Base-by-base conservation (phyloP, 768 basidiomycete genomes). In the Thelephora aurantiotincta region DNA sequence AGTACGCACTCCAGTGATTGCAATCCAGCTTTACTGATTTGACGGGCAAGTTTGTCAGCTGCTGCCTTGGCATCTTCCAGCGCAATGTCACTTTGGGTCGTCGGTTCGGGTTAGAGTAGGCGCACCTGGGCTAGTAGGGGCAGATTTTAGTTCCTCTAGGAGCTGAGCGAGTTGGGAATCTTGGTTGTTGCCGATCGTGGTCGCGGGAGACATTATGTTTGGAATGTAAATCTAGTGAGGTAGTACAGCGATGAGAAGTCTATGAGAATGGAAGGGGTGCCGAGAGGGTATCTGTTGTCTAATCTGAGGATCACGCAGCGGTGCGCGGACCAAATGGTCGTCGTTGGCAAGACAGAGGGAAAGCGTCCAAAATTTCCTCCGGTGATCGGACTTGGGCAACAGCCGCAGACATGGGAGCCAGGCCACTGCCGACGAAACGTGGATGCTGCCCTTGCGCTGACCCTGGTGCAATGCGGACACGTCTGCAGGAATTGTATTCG, bases 31-130 rank as follows among this genome's bases (percentile, higher is more conserved):
- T 78, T 85, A 35, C 69, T 64, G 35, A 89, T 69, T 58, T 83
- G 77, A 34, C 82, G 75, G 51, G 86, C 85, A 50, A 89, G 70
- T 55, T 74, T 77, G 65, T 89, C 86, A 35, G 82, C 83, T 18
- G 87, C 86, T 45, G 74, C 83, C 64, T 87, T 89, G 34, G 85
- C 87, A 69, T 89, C 87, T 83, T 56, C 13, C 37, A 16, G 5
- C 36, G 33, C 30, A 20, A n/a, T 33, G 44, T 50, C 19, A 44
- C 26, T 33, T 13, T 19, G 16, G 45, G 22, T 35, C 13, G 16
- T 14, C 35, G 26, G 12, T n/a, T 14, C 16, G n/a, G 13, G 37
- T n/a, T 36, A 30, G 26, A 33, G 30, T 41, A 44, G 7, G 42
- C 64, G 48, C 48, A 64, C 65, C 65, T 46, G 65, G 64, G 20